These are phyloP conservation scores for Ceratocystis lukuohia DNA, from an alignment of 2,329 filamentous ascomycete species.

Conservation along the genomic window DNA sequence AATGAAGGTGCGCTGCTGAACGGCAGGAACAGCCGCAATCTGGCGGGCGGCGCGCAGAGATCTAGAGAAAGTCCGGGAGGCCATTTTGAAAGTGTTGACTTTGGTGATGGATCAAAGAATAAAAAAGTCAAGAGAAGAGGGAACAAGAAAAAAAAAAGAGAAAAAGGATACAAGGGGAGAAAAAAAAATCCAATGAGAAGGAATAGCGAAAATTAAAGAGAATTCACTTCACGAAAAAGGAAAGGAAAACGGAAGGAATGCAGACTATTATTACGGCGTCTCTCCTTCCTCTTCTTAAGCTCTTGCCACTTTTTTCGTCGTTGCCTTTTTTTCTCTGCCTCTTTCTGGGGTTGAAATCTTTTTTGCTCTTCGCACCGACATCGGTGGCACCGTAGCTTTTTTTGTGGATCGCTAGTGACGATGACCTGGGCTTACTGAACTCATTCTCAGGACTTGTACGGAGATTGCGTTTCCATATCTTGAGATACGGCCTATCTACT, in stretches of 20 bases:
- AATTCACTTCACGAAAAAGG: constrained; percentile 8
- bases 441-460: background rate
- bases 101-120: constrained; percentile 21
- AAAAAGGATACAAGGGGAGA: constrained; percentile 4
- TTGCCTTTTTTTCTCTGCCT: constrained; percentile 13
- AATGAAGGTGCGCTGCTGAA: constrained; percentile 50
- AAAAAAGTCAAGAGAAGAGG: constrained; percentile 8
- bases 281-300: constrained; percentile 3
- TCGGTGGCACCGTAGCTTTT: constrained; percentile 16
- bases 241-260: background rate
- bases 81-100: constrained; percentile 41
- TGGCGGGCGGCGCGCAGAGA: constrained; percentile 52
- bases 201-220: constrained; percentile 9
- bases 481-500: background rate
- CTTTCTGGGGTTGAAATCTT: constrained; percentile 12
- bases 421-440: background rate
- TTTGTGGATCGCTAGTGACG: constrained; percentile 15
- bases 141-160: constrained; percentile 17
- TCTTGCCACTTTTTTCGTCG: constrained; percentile 9
- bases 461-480: background rate
- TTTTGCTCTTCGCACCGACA: constrained; percentile 15
- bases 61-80: constrained; percentile 61
- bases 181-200: constrained; percentile 12
- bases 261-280: background rate
- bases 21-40: constrained; percentile 41